Percentiles rank a stretch among this genome's conserved stretches.
These are phyloP conservation scores for Leishmania guyanensis DNA, from an alignment of 208 protist species.

Conservation along the genomic window DNA sequence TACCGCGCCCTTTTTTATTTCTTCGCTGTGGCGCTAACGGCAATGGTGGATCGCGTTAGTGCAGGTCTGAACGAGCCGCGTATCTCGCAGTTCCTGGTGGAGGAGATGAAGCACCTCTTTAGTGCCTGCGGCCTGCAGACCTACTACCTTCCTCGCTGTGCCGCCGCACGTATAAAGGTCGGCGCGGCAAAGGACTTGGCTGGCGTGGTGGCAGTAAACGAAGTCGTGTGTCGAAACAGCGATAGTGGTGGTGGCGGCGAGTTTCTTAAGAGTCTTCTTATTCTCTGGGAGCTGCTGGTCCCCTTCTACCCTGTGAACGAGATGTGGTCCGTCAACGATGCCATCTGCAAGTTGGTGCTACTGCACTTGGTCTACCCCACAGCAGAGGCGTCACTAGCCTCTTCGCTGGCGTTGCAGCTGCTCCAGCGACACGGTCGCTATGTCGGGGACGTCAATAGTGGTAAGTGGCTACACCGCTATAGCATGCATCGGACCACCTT, in stretches of 20 bases:
- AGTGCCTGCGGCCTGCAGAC: conserved; percentile 22
- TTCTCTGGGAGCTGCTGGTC: conserved; percentile 61
- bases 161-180: conserved; percentile 4
- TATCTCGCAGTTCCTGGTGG: conserved; percentile 7
- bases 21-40: conserved; percentile 38
- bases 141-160: conserved; percentile 28
- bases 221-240: conserved; percentile 12
- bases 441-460: conserved; percentile 39
- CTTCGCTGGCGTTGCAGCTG: conserved; percentile 42
- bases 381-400: conserved; percentile 15
- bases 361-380: conserved; percentile 47
- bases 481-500: conserved; percentile 43
- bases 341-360: conserved; percentile 67
- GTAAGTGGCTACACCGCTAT: conserved; percentile 56
- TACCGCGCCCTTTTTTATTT: conserved; percentile 65
- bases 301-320: conserved; percentile 79
- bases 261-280: conserved; percentile 42
- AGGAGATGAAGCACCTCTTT: conserved; percentile 28
- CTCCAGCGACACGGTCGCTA: conserved; percentile 67
- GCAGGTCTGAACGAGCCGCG: conserved; percentile 14
- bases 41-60: conserved; percentile 25
- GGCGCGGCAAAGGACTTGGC: not conserved
- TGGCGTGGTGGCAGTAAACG: conserved; percentile 9
- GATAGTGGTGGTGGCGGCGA: conserved; percentile 48
- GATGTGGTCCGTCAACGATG: conserved; percentile 79